phyloP scores from a whole-genome alignment of 345 rosid genomes.

The Turritis glabra region DNA sequence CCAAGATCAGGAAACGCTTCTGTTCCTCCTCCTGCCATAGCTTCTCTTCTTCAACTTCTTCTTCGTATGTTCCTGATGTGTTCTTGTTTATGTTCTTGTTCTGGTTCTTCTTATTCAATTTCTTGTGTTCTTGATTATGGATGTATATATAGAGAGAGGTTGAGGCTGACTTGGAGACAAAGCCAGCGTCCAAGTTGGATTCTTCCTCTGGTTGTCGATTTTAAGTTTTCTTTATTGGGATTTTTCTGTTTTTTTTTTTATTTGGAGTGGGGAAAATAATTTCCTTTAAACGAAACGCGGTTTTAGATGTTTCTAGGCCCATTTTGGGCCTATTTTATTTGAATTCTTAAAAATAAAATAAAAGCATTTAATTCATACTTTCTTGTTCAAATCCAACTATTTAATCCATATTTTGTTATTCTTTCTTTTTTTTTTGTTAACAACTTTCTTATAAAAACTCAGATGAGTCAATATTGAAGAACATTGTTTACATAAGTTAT shows the following conservation, averaged over 20 bases:
- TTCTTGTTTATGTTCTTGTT: background rate
- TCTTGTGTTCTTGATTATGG: slow-evolving; percentile 7
- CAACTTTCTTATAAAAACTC: no score
- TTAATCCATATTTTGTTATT: no score
- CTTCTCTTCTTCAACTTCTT: slow-evolving; percentile 8
- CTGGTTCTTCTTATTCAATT: background rate
- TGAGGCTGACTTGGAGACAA: slow-evolving; percentile 46
- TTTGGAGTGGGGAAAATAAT: background rate
- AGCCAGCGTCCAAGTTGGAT: slow-evolving; percentile 44
- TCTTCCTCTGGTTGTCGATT: background rate
- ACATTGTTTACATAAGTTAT: no score
- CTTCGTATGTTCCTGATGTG: background rate
- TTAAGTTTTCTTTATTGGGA: slow-evolving; percentile 7
- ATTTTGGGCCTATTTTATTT: no score
- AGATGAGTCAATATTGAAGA: no score
- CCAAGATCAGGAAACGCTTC: slow-evolving; percentile 90
- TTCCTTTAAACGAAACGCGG: slow-evolving; percentile 18
- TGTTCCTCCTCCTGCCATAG: slow-evolving; percentile 66
- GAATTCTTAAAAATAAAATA: no score
- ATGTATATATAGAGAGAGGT: slow-evolving; percentile 20
- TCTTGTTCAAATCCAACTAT: no score
- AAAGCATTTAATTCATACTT: no score
- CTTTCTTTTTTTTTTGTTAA: no score
- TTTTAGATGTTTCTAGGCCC: slow-evolving; percentile 37
- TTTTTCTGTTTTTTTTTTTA: background rate